Percentiles rank a stretch among this genome's conserved stretches.
These are phyloP conservation scores for Babesia divergens DNA, from an alignment of 169 alveolate genomes.

Conservation along the genomic window DNA sequence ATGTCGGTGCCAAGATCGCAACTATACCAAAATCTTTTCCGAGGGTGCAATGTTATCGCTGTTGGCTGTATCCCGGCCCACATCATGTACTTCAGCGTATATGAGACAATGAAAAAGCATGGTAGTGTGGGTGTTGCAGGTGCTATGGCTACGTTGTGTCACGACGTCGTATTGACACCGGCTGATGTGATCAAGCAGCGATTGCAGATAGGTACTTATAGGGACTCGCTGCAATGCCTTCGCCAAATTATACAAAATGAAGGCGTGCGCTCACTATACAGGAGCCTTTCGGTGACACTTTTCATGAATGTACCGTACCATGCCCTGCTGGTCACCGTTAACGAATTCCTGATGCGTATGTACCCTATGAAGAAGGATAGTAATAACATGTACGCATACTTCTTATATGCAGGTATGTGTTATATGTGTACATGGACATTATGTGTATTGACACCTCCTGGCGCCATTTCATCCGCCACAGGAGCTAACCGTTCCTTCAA, in stretches of 20 bases:
- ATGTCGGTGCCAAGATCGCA: neutral
- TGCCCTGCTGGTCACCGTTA: slow-evolving; percentile 87
- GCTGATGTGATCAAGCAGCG: slow-evolving; percentile 94
- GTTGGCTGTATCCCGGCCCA: slow-evolving; percentile 99
- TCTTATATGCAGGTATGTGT: slow-evolving; percentile 30
- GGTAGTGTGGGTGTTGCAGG: slow-evolving; percentile 87
- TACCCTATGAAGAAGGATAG: slow-evolving; percentile 35
- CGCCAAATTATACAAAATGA: slow-evolving; percentile 76
- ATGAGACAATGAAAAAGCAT: slow-evolving; percentile 74
- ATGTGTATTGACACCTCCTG: no score
- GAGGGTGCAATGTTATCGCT: slow-evolving; percentile 92
- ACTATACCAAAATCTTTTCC: slow-evolving; percentile 35
- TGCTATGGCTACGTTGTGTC: slow-evolving; percentile 90
- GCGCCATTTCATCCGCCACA: no score
- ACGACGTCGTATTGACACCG: slow-evolving; percentile 95
- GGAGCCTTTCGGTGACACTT: slow-evolving; percentile 92
- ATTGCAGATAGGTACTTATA: slow-evolving; percentile 86
- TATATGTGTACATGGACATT: neutral
- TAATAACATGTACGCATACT: neutral
- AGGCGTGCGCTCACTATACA: slow-evolving; percentile 86
- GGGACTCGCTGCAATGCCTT: slow-evolving; percentile 68
- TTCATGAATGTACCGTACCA: slow-evolving; percentile 94
- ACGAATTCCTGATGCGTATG: slow-evolving; percentile 86
- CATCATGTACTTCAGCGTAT: slow-evolving; percentile 88
- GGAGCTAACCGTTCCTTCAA: no score